These are phyloP conservation scores for Sambucus nigra DNA, from an alignment of 129 eudicot species.

Conservation along the genomic window DNA sequence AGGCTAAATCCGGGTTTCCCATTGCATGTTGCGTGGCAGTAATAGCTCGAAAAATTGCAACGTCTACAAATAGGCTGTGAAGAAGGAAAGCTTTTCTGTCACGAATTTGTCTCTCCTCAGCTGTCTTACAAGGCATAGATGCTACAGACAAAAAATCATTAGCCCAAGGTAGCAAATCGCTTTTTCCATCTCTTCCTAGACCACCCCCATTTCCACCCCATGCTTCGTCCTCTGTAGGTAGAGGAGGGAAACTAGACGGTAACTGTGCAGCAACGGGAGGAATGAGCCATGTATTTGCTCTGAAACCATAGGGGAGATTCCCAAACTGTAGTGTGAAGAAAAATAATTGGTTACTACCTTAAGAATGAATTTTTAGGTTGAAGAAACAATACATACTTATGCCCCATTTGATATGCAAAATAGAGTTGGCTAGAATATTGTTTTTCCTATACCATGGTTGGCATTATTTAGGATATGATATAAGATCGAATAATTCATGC, in stretches of 20 bases:
- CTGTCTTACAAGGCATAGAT: constrained; percentile 92
- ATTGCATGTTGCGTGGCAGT: constrained; percentile 51
- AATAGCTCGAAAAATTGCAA: constrained; percentile 90
- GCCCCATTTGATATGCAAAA: no score
- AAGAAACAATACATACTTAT: no score
- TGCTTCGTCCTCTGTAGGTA: constrained; percentile 84
- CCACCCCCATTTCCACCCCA: constrained; percentile 99
- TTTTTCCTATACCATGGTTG: no score
- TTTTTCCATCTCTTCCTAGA: constrained; percentile 82
- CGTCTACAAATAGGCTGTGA: constrained; percentile 92
- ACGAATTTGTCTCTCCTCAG: constrained; percentile 91
- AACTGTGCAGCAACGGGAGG: constrained; percentile 91
- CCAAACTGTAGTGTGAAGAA: constrained; percentile 63
- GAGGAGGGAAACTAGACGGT: constrained; percentile 76
- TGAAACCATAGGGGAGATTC: constrained; percentile 92
- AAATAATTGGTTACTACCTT: constrained; percentile 6
- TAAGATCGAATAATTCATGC: no score
- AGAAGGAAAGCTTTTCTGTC: constrained; percentile 92
- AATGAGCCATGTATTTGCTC: constrained; percentile 99
- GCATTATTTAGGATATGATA: no score
- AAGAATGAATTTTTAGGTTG: neutral
- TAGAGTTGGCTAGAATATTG: no score
- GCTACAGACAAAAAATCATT: constrained; percentile 66
- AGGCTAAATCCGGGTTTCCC: constrained; percentile 29
- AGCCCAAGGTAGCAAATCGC: constrained; percentile 83